A percentile compares a stretch with the other conserved stretches of the same genome.
Evolutionary conservation across 768 basidiomycete genomes (phyloP).

Genomic region (Tricholoma saponaceum): DNA sequence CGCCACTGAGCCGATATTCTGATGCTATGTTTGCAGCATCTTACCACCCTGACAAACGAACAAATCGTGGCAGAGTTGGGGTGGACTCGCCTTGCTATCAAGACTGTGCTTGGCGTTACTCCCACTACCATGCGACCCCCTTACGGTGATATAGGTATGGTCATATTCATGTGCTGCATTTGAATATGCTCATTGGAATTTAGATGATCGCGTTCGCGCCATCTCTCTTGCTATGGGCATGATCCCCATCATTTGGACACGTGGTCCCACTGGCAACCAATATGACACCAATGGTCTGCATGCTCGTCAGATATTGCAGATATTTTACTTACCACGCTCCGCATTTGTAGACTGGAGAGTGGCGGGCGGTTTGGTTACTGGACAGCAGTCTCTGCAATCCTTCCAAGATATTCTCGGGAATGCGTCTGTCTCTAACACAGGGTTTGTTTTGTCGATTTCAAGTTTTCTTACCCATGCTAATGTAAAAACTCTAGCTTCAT

Average conservation of each 20-base stretch:
- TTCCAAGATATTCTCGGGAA: slow-evolving; percentile 75
- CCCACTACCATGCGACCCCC: slow-evolving; percentile 80
- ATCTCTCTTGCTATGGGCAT: slow-evolving; percentile 91
- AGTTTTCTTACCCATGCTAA: background rate
- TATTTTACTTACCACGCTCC: background rate
- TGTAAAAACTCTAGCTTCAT: slow-evolving; percentile 57
- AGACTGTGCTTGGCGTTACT: slow-evolving; percentile 67
- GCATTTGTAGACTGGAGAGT: slow-evolving; percentile 74
- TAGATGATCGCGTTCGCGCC: slow-evolving; percentile 90
- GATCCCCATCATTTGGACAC: slow-evolving; percentile 88
- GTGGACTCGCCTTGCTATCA: slow-evolving; percentile 87
- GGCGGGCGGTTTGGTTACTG: slow-evolving; percentile 66
- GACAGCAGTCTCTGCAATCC: slow-evolving; percentile 57
- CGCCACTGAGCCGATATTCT: background rate
- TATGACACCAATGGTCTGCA: slow-evolving; percentile 75
- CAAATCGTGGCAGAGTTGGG: slow-evolving; percentile 92
- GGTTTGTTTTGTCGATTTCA: slow-evolving; percentile 31
- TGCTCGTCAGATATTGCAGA: background rate
- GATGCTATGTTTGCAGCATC: slow-evolving; percentile 34
- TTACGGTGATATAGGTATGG: slow-evolving; percentile 70
- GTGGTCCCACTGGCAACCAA: slow-evolving; percentile 42
- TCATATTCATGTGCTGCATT: background rate
- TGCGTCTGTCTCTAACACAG: slow-evolving; percentile 55
- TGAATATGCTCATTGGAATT: slow-evolving; percentile 2
- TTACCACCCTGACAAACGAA: slow-evolving; percentile 70